Evolutionary conservation across 768 basidiomycete species (phyloP).

Genomic region (Macrolepiota fuliginosa): DNA sequence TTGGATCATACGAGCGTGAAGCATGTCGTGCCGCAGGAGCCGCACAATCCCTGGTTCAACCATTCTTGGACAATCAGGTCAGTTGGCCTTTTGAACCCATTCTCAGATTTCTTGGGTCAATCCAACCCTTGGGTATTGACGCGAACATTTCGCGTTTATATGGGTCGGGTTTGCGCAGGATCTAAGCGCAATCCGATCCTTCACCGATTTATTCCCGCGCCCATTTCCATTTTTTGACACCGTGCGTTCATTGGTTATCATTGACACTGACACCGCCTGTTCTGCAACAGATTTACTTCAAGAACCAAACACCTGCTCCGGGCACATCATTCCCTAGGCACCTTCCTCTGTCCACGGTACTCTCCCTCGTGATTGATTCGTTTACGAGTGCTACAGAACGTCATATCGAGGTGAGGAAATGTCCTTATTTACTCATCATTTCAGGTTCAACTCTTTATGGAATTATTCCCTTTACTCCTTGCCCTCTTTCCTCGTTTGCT

Average conservation of each 20-base stretch:
- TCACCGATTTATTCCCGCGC: constrained; percentile 44
- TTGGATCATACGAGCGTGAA: constrained; percentile 97
- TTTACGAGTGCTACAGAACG: constrained; percentile 98
- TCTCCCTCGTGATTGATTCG: constrained; percentile 89
- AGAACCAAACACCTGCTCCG: constrained; percentile 82
- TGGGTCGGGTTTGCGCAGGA: constrained; percentile 13
- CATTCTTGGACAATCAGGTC: constrained; percentile 98
- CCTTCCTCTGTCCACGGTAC: constrained; percentile 75
- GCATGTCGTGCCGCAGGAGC: constrained; percentile 95
- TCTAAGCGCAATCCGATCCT: constrained; percentile 37
- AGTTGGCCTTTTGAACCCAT: constrained; percentile 31
- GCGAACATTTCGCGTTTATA: constrained; percentile 6
- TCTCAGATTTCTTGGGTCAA: constrained; percentile 18
- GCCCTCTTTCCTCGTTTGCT: constrained; percentile 2
- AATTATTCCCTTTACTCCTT: neutral
- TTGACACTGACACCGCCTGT: constrained; percentile 21
- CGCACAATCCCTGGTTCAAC: constrained; percentile 92
- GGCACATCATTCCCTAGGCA: constrained; percentile 76
- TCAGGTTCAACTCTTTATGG: constrained; percentile 8
- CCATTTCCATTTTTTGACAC: constrained; percentile 22
- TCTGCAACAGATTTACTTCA: constrained; percentile 85
- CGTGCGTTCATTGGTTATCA: constrained; percentile 10
- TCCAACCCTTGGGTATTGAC: constrained; percentile 1
- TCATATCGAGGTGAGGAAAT: constrained; percentile 81
- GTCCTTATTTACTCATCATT: constrained; percentile 7